A percentile compares a stretch with the other conserved stretches of the same genome.
These are phyloP conservation scores for Globisporangium parvum DNA, from an alignment of 352 stramenopile genomes.

Conservation along the genomic window DNA sequence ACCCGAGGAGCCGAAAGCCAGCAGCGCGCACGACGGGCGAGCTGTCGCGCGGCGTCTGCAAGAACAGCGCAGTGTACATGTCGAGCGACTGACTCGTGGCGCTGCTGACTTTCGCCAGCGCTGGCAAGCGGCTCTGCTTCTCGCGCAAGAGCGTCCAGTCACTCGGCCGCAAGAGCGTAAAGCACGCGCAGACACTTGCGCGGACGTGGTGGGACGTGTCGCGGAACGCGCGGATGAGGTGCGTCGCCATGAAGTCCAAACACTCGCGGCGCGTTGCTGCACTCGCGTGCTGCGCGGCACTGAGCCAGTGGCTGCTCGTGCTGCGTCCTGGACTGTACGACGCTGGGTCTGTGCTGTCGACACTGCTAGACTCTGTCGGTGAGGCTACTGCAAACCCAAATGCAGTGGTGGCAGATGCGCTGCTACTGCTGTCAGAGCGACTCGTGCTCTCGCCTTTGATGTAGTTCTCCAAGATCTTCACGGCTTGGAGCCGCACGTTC, in stretches of 20 bases:
- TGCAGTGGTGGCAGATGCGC: background rate
- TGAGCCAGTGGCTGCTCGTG: constrained; percentile 14
- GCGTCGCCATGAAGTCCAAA: constrained; percentile 70
- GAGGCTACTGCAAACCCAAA: background rate
- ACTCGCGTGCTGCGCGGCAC: constrained; percentile 3
- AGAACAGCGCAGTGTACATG: constrained; percentile 63
- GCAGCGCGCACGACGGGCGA: constrained; percentile 77
- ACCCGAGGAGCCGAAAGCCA: constrained; percentile 73
- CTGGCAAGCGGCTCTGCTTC: constrained; percentile 32
- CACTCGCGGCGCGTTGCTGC: constrained; percentile 39
- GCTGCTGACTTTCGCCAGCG: constrained; percentile 12
- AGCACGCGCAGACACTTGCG: constrained; percentile 82
- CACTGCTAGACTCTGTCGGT: background rate
- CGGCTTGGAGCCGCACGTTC: constrained; percentile 79
- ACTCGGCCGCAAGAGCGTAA: constrained; percentile 62
- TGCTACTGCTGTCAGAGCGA: constrained; percentile 2
- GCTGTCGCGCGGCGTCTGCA: constrained; percentile 71
- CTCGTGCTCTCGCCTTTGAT: constrained; percentile 59
- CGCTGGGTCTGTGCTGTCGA: too few relatives aligned
- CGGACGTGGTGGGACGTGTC: constrained; percentile 84
- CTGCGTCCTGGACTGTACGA: constrained; percentile 2
- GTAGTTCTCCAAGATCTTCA: constrained; percentile 88
- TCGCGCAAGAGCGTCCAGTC: constrained; percentile 62
- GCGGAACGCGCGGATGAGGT: constrained; percentile 78
- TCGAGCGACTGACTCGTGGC: constrained; percentile 35